Percentiles rank a stretch among this genome's conserved stretches.
phyloP scores from a whole-genome alignment of 2,329 filamentous ascomycete species.

The Ophiostoma triangulosporum region DNA sequence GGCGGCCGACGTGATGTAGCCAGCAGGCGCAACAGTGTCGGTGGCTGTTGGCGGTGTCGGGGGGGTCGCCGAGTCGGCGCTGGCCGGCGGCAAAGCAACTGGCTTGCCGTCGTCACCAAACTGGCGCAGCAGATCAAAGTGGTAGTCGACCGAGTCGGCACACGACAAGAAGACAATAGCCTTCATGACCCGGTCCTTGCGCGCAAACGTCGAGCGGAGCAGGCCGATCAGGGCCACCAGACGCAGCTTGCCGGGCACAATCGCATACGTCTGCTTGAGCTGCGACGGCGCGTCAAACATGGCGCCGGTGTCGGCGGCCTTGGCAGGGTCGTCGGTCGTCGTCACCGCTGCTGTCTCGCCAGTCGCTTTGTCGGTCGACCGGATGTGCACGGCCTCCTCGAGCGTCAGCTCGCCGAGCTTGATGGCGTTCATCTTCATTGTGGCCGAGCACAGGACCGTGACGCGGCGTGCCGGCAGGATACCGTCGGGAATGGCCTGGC shows the following conservation, averaged over 20 bases:
- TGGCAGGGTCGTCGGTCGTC: conserved; percentile 21
- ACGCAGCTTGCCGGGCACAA: conserved; percentile 79
- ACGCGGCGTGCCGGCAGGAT: conserved; percentile 63
- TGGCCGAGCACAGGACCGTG: conserved; percentile 89
- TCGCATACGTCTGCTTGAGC: conserved; percentile 79
- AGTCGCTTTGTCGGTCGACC: conserved; percentile 19
- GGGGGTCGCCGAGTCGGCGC: conserved; percentile 15
- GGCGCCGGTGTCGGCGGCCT: conserved; percentile 12
- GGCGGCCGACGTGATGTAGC: conserved; percentile 59
- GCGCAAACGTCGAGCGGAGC: conserved; percentile 74
- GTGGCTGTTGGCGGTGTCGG: conserved; percentile 14
- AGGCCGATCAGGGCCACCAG: conserved; percentile 77
- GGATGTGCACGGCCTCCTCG: conserved; percentile 80
- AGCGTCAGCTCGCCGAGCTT: conserved; percentile 87
- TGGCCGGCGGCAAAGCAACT: not conserved
- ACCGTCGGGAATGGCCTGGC: conserved; percentile 38
- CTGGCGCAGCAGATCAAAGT: conserved; percentile 66
- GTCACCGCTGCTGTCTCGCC: conserved; percentile 18
- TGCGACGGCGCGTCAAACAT: conserved; percentile 77
- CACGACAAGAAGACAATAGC: conserved; percentile 94
- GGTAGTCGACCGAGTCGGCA: conserved; percentile 92
- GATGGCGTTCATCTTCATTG: conserved; percentile 96
- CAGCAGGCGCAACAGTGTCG: conserved; percentile 54
- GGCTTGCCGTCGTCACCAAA: conserved; percentile 11
- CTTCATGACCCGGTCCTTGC: conserved; percentile 88